Evolutionary conservation across 495 filamentous ascomycete species (phyloP), one percentile per base, ranked within the genome.

Genomic region (Hypomontagnella submonticulosa): DNA sequence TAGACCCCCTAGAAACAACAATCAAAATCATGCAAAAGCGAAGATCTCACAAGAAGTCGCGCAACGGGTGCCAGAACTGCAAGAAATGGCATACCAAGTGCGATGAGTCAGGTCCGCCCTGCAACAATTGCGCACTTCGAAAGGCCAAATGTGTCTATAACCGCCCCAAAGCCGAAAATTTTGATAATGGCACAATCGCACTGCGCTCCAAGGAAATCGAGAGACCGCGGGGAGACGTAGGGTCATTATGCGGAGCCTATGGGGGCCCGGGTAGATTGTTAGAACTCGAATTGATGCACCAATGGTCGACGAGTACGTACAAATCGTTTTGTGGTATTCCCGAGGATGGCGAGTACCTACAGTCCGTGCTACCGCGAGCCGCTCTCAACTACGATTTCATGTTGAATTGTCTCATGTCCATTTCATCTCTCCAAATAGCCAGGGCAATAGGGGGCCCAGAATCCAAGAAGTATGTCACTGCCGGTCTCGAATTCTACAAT

Each of bases 71-170:
- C 55, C 60, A 67, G 54, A 77, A 77, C 53, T 77, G 75, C 57
- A 77, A 77, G 37, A 76, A 72, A 57, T 70, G 75, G 70, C 75
- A 76, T 34, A 71, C 73, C n/a, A 77, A 77, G 62, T 77, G 75
- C 52, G 75, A 77, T 43, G 75, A 77, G 63, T 32, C 41, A 56
- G 72, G 73, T 3, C 75, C 75, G 23, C 72, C 72, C 7, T 77
- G 75, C 57, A 71, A 68, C 33, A 77, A 76, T 38, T 77, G 75
- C 60, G 61, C 63, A 8, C 68, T 74, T 12, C 72, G 75, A 37
- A 72, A 75, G 48, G 70, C 70, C 11, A 66, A 49, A 9, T 70
- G 66, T 40, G 66, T 70, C 18, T 77, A 73, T 57, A 65, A 41
- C 34, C 71, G 62, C 32, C 40, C 63, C 10, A 69, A 61, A 12